These are phyloP conservation scores for Zygoascus tannicola DNA, from an alignment of 805 yeast species.

Conservation along the genomic window DNA sequence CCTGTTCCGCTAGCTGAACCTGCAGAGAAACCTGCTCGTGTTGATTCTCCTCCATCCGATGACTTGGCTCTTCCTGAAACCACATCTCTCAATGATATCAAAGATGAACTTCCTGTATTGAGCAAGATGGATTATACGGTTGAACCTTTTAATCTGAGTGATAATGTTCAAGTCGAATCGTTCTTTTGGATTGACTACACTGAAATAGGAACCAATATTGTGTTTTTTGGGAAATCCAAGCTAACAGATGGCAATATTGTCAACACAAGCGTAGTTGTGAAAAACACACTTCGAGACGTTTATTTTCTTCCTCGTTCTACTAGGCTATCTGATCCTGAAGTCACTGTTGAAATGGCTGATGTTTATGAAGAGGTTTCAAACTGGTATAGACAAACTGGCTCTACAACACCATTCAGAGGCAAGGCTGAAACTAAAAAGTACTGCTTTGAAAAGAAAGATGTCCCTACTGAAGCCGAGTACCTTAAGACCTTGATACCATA, in stretches of 20 bases:
- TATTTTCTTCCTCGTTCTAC: slow-evolving; percentile 62
- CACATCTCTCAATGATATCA: neutral
- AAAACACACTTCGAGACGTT: slow-evolving; percentile 59
- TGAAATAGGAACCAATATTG: slow-evolving; percentile 59
- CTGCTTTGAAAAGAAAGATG: slow-evolving; percentile 75
- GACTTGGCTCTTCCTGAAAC: too few relatives aligned
- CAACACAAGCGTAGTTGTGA: slow-evolving; percentile 70
- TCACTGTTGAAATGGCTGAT: slow-evolving; percentile 38
- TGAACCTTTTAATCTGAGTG: neutral
- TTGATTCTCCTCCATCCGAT: neutral
- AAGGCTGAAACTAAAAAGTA: slow-evolving; percentile 69
- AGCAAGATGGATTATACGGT: neutral
- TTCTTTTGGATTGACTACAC: slow-evolving; percentile 89
- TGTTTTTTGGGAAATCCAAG: slow-evolving; percentile 73
- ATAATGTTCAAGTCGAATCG: slow-evolving; percentile 1
- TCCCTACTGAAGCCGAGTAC: slow-evolving; percentile 75
- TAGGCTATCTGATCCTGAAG: slow-evolving; percentile 18
- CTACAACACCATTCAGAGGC: slow-evolving; percentile 52
- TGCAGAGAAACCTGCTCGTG: neutral
- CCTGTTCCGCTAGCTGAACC: neutral
- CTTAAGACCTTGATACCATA: slow-evolving; percentile 70
- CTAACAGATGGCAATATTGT: slow-evolving; percentile 44
- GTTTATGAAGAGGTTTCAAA: slow-evolving; percentile 72
- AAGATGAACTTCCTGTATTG: neutral
- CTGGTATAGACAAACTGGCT: slow-evolving; percentile 30